These are phyloP conservation scores for Torulaspora franciscae DNA, from an alignment of 805 yeast species.

Conservation along the genomic window DNA sequence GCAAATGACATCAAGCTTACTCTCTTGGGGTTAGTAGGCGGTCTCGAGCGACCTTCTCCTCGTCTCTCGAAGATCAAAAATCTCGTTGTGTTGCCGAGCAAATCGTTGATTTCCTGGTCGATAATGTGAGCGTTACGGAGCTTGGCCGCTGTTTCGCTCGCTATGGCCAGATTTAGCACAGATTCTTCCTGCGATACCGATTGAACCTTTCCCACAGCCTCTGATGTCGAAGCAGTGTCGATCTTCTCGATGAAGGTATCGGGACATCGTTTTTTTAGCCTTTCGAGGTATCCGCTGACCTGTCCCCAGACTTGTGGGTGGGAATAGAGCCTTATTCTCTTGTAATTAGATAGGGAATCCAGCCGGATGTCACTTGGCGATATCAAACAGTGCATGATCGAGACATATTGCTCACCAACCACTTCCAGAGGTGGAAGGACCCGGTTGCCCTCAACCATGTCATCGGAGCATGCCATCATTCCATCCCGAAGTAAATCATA, in stretches of 20 bases:
- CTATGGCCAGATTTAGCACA: slow-evolving; percentile 58
- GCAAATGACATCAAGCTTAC: slow-evolving; percentile 62
- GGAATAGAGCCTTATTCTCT: slow-evolving; percentile 63
- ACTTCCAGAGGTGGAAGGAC: slow-evolving; percentile 45
- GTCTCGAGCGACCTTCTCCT: slow-evolving; percentile 19
- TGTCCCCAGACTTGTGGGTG: slow-evolving; percentile 99
- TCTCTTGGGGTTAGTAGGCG: slow-evolving; percentile 6
- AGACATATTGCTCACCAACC: slow-evolving; percentile 74
- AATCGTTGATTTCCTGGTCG: slow-evolving; percentile 61
- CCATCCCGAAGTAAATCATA: slow-evolving; percentile 75
- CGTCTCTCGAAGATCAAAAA: slow-evolving; percentile 61
- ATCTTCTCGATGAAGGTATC: slow-evolving; percentile 41
- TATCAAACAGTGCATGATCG: slow-evolving; percentile 72
- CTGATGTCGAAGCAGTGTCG: slow-evolving; percentile 76
- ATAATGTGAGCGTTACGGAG: slow-evolving; percentile 55
- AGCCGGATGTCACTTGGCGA: slow-evolving; percentile 39
- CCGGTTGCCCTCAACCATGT: slow-evolving; percentile 10
- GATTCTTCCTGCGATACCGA: slow-evolving; percentile 10
- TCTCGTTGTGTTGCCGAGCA: slow-evolving; percentile 73
- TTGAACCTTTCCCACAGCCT: slow-evolving; percentile 58
- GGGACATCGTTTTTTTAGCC: slow-evolving; percentile 33
- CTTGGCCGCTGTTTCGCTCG: slow-evolving; percentile 61
- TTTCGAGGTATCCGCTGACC: slow-evolving; percentile 52
- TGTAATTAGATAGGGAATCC: slow-evolving; percentile 34
- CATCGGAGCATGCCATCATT: slow-evolving; percentile 27